These are phyloP conservation scores for Emmonsiellopsis sp. DNA, from an alignment of 2,329 filamentous ascomycete genomes.

Conservation along the genomic window DNA sequence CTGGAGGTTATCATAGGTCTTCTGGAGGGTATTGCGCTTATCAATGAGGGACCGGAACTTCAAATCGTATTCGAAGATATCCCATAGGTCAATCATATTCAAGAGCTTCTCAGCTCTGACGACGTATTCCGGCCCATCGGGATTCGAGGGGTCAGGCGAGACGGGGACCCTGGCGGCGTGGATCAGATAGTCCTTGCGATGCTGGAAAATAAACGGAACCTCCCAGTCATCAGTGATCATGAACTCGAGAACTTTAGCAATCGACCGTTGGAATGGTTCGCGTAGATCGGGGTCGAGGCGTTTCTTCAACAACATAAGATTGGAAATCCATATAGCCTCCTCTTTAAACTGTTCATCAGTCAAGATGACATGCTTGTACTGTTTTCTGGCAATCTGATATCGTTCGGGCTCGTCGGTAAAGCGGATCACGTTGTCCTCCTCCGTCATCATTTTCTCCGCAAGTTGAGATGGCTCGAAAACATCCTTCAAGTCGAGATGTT, in stretches of 20 bases:
- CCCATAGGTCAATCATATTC: conserved; percentile 89
- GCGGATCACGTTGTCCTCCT: conserved; percentile 87
- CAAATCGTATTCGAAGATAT: conserved; percentile 86
- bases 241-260: conserved; percentile 88
- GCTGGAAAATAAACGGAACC: conserved; percentile 95
- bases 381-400: conserved; percentile 82
- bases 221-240: conserved; percentile 92
- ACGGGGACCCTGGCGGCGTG: conserved; percentile 66
- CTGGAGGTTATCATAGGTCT: conserved; percentile 66
- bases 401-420: conserved; percentile 84
- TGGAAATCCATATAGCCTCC: conserved; percentile 85
- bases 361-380: conserved; percentile 74
- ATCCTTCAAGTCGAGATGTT: conserved; percentile 86
- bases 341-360: conserved; percentile 79
- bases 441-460: conserved; percentile 86
- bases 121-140: conserved; percentile 61
- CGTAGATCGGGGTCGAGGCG: conserved; percentile 61
- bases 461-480: conserved; percentile 96
- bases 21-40: conserved; percentile 77
- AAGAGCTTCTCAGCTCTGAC: conserved; percentile 77
- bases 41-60: conserved; percentile 91
- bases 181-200: conserved; percentile 95
- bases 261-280: conserved; percentile 74
- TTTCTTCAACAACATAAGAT: conserved; percentile 83
- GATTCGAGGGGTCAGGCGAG: conserved; percentile 54